Conservation (phyloP, 225 moss, liverwort and hornwort species). For the Marchantia paleacea region DNA sequence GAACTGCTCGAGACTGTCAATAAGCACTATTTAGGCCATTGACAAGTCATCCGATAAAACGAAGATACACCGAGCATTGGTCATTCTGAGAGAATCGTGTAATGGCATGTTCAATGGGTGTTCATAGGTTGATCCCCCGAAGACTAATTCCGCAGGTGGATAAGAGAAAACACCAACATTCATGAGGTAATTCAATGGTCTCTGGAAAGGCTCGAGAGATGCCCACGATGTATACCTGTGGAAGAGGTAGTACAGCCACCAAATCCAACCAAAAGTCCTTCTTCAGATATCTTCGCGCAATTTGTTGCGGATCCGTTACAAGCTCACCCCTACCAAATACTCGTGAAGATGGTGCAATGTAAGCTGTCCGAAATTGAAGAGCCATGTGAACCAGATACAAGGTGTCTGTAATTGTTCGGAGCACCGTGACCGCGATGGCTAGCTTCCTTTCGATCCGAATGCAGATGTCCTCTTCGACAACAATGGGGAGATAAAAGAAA, state of each 20-base stretch:
- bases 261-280: constrained; percentile 55
- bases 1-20: too few species aligned
- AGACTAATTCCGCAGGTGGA: too few species aligned
- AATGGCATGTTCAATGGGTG: too few species aligned
- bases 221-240: constrained; percentile 36
- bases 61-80: too few species aligned
- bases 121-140: too few species aligned
- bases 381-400: constrained; percentile 80
- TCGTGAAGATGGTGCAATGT: constrained; percentile 49
- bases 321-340: constrained; percentile 60
- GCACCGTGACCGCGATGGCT: constrained; percentile 62
- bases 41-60: too few species aligned
- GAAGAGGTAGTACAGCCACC: constrained; percentile 49
- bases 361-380: constrained; percentile 56
- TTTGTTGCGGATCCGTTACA: constrained; percentile 39
- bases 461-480: constrained; percentile 45
- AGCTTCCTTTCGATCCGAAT: constrained; percentile 55
- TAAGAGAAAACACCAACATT: too few species aligned
- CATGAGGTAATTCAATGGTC: too few species aligned
- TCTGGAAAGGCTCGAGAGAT: background rate
- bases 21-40: too few species aligned
- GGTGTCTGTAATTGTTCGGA: constrained; percentile 72
- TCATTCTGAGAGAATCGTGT: too few species aligned
- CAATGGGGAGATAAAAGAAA: constrained; percentile 76
- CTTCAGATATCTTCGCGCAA: constrained; percentile 40